These are phyloP conservation scores for Ophiostoma sp. DNA, from an alignment of 2,329 filamentous ascomycete genomes.

Conservation along the genomic window DNA sequence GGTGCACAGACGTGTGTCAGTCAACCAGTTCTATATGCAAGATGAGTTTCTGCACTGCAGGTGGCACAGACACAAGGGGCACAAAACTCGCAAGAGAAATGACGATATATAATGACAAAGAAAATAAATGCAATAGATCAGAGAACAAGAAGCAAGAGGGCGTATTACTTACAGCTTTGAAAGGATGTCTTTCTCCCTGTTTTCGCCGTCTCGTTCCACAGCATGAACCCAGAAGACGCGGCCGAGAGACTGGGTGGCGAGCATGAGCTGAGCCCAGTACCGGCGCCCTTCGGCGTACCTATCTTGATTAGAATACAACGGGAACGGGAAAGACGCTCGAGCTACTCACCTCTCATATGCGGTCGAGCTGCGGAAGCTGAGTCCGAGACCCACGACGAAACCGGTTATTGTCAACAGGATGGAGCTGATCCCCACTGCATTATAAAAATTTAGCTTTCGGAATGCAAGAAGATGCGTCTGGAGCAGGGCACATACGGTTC, in stretches of 20 bases:
- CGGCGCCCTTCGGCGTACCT: slow-evolving; percentile 50
- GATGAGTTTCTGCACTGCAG: slow-evolving; percentile 14
- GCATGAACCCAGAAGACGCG: slow-evolving; percentile 80
- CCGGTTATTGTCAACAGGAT: slow-evolving; percentile 76
- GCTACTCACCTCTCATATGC: slow-evolving; percentile 62
- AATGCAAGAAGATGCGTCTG: not conserved
- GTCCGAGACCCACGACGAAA: slow-evolving; percentile 73
- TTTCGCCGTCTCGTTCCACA: slow-evolving; percentile 54
- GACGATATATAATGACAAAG: no score
- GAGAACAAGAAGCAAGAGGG: not conserved
- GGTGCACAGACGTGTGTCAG: slow-evolving; percentile 14
- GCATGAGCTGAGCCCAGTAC: slow-evolving; percentile 53
- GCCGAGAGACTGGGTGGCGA: slow-evolving; percentile 61
- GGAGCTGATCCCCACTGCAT: slow-evolving; percentile 51
- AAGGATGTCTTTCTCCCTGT: slow-evolving; percentile 57
- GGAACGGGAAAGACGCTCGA: not conserved
- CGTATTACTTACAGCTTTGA: slow-evolving; percentile 47
- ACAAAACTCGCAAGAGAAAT: not conserved
- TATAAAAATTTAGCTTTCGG: not conserved
- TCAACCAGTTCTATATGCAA: slow-evolving; percentile 7
- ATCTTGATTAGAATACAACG: slow-evolving; percentile 16
- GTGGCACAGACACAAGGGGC: not conserved
- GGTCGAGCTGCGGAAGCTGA: slow-evolving; percentile 72
- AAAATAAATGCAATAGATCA: no score
- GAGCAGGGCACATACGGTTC: slow-evolving; percentile 26